Conservation (phyloP, 2,329 filamentous ascomycete species). For the Trichoderma sp. region DNA sequence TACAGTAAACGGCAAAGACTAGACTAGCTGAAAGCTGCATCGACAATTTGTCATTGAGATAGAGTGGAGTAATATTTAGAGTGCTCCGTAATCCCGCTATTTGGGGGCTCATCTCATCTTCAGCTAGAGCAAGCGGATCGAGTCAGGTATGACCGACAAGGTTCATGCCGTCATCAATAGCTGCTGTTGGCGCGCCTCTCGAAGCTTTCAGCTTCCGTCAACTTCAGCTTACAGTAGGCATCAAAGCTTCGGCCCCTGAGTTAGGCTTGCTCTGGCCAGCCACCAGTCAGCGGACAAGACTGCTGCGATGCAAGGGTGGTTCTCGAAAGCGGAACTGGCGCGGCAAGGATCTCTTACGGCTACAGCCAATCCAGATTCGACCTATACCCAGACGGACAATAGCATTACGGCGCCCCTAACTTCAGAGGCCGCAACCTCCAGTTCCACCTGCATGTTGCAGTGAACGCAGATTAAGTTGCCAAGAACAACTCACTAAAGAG, state of each 20-base stretch:
- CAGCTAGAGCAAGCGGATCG: constrained; percentile 6
- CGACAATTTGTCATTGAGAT: constrained; percentile 12
- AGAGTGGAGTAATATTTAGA: neutral
- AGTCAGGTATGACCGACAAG: constrained; percentile 19
- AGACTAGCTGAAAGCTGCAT: neutral
- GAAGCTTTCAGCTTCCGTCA: constrained; percentile 15
- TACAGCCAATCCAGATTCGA: constrained; percentile 16
- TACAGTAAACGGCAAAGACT: neutral
- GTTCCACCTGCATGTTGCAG: neutral
- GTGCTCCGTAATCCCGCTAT: neutral
- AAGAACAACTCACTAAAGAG: neutral
- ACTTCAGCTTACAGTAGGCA: constrained; percentile 16
- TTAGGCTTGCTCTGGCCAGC: neutral
- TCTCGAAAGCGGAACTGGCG: constrained; percentile 10
- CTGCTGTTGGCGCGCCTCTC: neutral
- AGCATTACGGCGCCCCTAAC: neutral
- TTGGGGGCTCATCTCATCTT: constrained; percentile 9
- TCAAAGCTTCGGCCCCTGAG: neutral
- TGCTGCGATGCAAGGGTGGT: constrained; percentile 19
- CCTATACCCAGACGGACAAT: neutral
- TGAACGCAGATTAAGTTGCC: neutral
- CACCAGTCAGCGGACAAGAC: neutral
- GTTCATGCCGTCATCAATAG: neutral
- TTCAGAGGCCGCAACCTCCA: neutral
- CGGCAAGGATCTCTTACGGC: constrained; percentile 11